Base-by-base conservation (phyloP, 78 protist genomes). In the Polysphondylium violaceum region DNA sequence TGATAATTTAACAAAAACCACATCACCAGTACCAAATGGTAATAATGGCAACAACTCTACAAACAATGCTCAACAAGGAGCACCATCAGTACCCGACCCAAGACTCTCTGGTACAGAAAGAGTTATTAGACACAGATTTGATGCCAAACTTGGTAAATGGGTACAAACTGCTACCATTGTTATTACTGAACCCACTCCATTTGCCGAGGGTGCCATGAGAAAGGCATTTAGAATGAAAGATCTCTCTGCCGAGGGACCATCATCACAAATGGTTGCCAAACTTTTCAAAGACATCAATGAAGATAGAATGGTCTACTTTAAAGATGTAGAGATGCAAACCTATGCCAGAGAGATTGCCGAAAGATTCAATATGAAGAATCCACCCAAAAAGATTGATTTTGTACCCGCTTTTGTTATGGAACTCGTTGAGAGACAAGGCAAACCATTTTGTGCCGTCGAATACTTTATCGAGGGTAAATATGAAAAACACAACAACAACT, bases 401-500 rank as follows among this genome's bases (percentile, higher is more conserved):
- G 76, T 94, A 0, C 76, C 78, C 12, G 92, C 95, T n/a, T 93
- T 74, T 27, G 74, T 93, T 1, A 60, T 93, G 83, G 95, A 73
- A 36, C 55, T 92, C 47, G 72, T 65, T 31, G 95, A 92, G 35
- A 72, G 95, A 23, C 76, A 81, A 17, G 89, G 88, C 0, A 77
- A 69, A 51, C 96, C 96, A 25, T 68, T 91, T 50, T 83, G 95
- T 55, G 86, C 90, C 0, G 83, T 92, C 9, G 98, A 96, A 36
- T 67, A 33, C 65, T 95, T 74, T 61, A 75, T 95, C 50, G 93
- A 76, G 17, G 96, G 98, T 14, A 53, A 77, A 41, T 96, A 92
- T 56, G 86, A 67, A 59, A 97, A 97, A 55, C 94, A 96, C 93
- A 97, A 97, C 93, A 93, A 87, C 77, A 97, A 97, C 85, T 85